These are phyloP conservation scores for Arachis hypogaea DNA, from an alignment of 306 rosid genomes.

Conservation along the genomic window DNA sequence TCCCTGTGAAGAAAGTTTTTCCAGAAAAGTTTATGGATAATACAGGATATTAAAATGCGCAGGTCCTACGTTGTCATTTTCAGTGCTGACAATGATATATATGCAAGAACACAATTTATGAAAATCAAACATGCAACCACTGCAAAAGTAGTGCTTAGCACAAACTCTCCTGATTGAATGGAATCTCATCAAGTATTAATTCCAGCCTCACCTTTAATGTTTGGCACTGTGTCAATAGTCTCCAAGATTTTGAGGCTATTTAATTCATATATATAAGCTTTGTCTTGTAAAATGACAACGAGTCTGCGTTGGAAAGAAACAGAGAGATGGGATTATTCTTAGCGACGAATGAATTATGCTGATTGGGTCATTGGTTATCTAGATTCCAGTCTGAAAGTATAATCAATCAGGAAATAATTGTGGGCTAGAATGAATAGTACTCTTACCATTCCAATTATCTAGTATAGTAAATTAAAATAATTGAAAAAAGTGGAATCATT, in stretches of 20 bases:
- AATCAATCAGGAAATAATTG: not conserved
- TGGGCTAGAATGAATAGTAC: not conserved
- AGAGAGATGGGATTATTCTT: constrained; percentile 24
- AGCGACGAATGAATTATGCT: constrained; percentile 18
- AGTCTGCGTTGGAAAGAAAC: constrained; percentile 70
- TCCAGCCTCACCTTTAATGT: constrained; percentile 76
- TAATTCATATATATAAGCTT: constrained; percentile 80
- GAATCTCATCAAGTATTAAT: constrained; percentile 26
- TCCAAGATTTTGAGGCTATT: constrained; percentile 83
- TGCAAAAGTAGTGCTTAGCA: constrained; percentile 22
- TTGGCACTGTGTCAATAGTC: constrained; percentile 77
- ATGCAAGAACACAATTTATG: not conserved
- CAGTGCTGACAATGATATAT: not conserved
- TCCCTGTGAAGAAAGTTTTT: constrained; percentile 56
- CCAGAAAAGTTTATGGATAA: constrained; percentile 19
- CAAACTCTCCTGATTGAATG: constrained; percentile 31
- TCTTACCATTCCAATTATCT: not conserved
- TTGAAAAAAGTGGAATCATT: not conserved
- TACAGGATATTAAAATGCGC: not conserved
- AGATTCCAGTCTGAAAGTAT: not conserved
- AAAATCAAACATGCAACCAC: not conserved
- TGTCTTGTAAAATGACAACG: constrained; percentile 85
- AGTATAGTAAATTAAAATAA: not conserved
- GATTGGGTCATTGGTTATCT: not conserved
- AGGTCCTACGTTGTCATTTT: not conserved